A percentile compares a stretch with the other conserved stretches of the same genome.
phyloP scores from a whole-genome alignment of 2,329 filamentous ascomycete species.

The Paraphoma sp. region DNA sequence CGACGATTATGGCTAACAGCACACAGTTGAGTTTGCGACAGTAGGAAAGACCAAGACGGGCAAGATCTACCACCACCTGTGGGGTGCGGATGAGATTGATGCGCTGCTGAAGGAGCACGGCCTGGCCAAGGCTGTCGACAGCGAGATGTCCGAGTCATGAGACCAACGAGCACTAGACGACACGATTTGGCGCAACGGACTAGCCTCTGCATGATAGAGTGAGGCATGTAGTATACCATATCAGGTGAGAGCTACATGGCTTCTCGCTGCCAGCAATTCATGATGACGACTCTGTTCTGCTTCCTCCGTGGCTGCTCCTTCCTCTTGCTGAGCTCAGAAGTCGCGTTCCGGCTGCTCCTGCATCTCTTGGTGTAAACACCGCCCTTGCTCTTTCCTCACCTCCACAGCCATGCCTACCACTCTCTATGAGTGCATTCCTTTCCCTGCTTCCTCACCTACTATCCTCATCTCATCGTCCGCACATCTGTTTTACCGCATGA shows the following conservation, averaged over 20 bases:
- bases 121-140: slow-evolving; percentile 71
- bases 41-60: slow-evolving; percentile 94
- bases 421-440: background rate
- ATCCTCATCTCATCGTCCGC: background rate
- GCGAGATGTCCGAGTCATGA: slow-evolving; percentile 46
- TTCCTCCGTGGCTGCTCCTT: background rate
- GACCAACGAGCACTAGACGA: slow-evolving; percentile 26
- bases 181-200: slow-evolving; percentile 26
- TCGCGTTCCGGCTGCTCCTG: background rate
- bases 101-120: slow-evolving; percentile 93
- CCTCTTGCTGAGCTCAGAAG: background rate
- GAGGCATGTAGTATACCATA: slow-evolving; percentile 42
- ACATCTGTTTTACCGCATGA: slow-evolving; percentile 20
- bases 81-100: slow-evolving; percentile 96
- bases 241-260: slow-evolving; percentile 35
- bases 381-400: slow-evolving; percentile 1
- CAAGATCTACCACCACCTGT: slow-evolving; percentile 97
- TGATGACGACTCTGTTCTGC: slow-evolving; percentile 22
- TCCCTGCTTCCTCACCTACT: slow-evolving; percentile 11
- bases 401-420: background rate
- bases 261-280: slow-evolving; percentile 33
- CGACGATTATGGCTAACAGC: slow-evolving; percentile 27
- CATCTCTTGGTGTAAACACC: background rate
- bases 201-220: slow-evolving; percentile 35
- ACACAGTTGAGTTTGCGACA: slow-evolving; percentile 92